Conservation (phyloP, 768 basidiomycete genomes). For the Rhodotorula diobovata region DNA sequence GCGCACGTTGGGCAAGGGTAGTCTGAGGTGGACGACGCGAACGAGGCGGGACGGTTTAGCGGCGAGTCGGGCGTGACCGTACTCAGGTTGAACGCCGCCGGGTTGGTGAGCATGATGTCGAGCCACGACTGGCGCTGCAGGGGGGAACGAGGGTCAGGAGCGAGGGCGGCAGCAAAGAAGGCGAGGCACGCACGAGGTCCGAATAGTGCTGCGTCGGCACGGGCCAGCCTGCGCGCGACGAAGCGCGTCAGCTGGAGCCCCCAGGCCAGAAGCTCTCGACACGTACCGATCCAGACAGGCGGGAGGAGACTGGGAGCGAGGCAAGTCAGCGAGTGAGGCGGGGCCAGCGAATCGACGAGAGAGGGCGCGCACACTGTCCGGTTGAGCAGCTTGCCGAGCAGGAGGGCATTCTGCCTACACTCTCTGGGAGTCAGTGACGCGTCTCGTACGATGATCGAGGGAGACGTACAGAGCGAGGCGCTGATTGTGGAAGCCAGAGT, state of each 20-base stretch:
- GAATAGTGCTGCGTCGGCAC: conserved; percentile 58
- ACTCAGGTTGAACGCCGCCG: conserved; percentile 23
- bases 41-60: conserved; percentile 10
- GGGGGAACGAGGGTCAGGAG: neutral
- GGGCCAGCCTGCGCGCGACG: conserved; percentile 52
- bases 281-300: conserved; percentile 56
- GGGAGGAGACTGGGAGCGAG: conserved; percentile 56
- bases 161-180: accelerated
- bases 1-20: conserved; percentile 17
- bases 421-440: neutral
- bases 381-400: conserved; percentile 63
- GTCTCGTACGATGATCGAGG: neutral
- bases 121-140: conserved; percentile 35
- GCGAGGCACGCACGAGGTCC: conserved; percentile 48
- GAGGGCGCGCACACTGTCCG: conserved; percentile 49
- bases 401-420: conserved; percentile 63
- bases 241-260: neutral
- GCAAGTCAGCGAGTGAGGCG: neutral
- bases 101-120: conserved; percentile 20
- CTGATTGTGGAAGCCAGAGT: conserved; percentile 80
- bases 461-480: conserved; percentile 60
- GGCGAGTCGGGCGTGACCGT: neutral
- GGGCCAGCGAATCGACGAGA: too few relatives aligned
- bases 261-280: neutral
- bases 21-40: neutral